Percentiles rank a stretch among this genome's conserved stretches.
Evolutionary conservation across 176 grass and related monocot genomes (phyloP).

Genomic region (Thalia dealbata): DNA sequence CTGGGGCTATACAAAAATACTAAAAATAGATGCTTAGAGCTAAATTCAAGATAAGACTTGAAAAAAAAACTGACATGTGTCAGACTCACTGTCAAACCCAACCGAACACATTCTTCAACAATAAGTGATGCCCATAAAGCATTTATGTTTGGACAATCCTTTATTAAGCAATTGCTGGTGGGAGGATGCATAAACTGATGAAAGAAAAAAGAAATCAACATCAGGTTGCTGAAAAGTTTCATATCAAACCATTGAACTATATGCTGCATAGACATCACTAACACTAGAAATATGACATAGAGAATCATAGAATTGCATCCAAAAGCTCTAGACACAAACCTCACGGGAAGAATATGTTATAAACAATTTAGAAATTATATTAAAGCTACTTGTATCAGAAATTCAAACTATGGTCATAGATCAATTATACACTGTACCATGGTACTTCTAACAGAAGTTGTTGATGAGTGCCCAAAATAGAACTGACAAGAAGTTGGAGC

Average conservation of each 20-base stretch:
- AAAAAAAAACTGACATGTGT: slow-evolving; percentile 8
- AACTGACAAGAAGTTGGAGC: slow-evolving; percentile 35
- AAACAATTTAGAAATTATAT: slow-evolving; percentile 2
- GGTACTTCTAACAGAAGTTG: slow-evolving; percentile 32
- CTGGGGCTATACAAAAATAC: slow-evolving; percentile 98
- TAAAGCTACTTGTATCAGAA: not conserved
- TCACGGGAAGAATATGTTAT: not conserved
- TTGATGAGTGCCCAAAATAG: slow-evolving; percentile 44
- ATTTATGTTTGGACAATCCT: slow-evolving; percentile 70
- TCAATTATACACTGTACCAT: slow-evolving; percentile 37
- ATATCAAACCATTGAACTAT: not conserved
- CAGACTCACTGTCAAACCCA: slow-evolving; percentile 79
- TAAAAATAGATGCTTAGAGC: slow-evolving; percentile 43
- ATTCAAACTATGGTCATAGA: not conserved
- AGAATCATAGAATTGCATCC: too few species aligned
- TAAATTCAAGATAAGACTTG: slow-evolving; percentile 14
- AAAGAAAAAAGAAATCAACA: slow-evolving; percentile 13
- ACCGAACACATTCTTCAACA: slow-evolving; percentile 89
- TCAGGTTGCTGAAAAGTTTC: not conserved
- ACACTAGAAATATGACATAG: not conserved
- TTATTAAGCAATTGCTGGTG: slow-evolving; percentile 33
- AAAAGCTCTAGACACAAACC: not conserved
- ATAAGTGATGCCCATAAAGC: slow-evolving; percentile 86
- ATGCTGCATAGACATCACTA: too few species aligned
- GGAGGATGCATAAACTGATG: slow-evolving; percentile 26